Evolutionary conservation across 2,329 filamentous ascomycete species (phyloP).

Genomic region (Trichophyton mentagrophytes): DNA sequence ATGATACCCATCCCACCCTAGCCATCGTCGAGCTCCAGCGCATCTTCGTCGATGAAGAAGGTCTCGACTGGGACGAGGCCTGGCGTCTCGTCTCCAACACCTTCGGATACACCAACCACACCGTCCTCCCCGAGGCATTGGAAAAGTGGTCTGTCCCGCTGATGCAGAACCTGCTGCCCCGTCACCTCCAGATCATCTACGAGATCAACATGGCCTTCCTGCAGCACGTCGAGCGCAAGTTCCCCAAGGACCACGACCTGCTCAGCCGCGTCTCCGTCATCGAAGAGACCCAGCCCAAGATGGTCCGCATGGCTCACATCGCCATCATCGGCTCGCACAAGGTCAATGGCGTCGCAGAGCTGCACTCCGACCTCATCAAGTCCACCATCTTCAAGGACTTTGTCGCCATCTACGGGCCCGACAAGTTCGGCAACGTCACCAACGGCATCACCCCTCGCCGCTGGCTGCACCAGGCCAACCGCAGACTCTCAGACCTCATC

Average conservation of each 20-base stretch:
- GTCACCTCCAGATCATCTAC: constrained; percentile 94
- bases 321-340: constrained; percentile 97
- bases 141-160: constrained; percentile 98
- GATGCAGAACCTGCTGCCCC: constrained; percentile 80
- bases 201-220: constrained; percentile 95
- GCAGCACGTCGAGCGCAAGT: constrained; percentile 76
- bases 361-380: constrained; percentile 96
- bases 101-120: constrained; percentile 98
- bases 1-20: constrained; percentile 92
- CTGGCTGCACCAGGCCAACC: constrained; percentile 97
- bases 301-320: constrained; percentile 93
- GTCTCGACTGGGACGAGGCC: constrained; percentile 82
- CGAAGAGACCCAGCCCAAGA: constrained; percentile 91
- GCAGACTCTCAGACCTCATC: constrained; percentile 79
- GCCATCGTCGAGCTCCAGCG: constrained; percentile 93
- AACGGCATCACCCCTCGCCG: constrained; percentile 93
- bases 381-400: constrained; percentile 99
- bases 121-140: constrained; percentile 85
- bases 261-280: constrained; percentile 87
- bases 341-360: constrained; percentile 93
- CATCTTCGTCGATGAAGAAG: constrained; percentile 79
- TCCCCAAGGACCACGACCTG: constrained; percentile 80
- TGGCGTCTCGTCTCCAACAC: constrained; percentile 68
- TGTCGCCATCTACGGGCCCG: constrained; percentile 81
- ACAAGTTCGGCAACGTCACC: constrained; percentile 98